Conservation (phyloP, 345 rosid species). For the Boechera divaricarpa region DNA sequence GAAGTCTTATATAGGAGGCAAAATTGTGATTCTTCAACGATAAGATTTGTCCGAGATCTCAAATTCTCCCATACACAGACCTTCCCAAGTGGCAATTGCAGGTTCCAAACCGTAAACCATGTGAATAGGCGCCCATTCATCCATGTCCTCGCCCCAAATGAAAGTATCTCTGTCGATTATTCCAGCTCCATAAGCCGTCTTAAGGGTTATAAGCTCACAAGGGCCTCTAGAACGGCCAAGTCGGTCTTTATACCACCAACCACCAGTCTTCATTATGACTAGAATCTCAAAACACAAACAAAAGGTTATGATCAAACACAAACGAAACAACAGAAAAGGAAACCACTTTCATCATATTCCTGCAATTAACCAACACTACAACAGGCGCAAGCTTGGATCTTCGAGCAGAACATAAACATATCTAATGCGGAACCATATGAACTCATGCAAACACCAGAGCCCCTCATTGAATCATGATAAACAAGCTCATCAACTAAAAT, state of each 20-base stretch:
- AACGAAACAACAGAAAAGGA: neutral
- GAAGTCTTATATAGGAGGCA: neutral
- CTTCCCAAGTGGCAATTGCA: slow-evolving; percentile 98
- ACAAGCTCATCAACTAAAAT: neutral
- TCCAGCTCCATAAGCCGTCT: slow-evolving; percentile 93
- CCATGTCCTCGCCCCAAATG: slow-evolving; percentile 93
- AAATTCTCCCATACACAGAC: slow-evolving; percentile 46
- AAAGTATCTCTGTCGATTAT: slow-evolving; percentile 91
- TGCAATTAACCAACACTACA: neutral
- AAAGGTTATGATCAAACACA: slow-evolving; percentile 15
- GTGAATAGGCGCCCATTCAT: slow-evolving; percentile 96
- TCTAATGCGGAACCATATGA: neutral
- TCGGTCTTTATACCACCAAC: slow-evolving; percentile 90
- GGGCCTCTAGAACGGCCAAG: slow-evolving; percentile 94
- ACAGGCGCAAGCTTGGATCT: neutral
- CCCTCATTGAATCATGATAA: slow-evolving; percentile 1
- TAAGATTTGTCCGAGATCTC: neutral
- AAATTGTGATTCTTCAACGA: neutral
- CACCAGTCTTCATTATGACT: slow-evolving; percentile 90
- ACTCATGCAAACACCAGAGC: neutral
- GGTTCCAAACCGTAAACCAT: slow-evolving; percentile 93
- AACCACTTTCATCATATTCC: slow-evolving; percentile 1
- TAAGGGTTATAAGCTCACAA: slow-evolving; percentile 79
- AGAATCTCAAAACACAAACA: slow-evolving; percentile 8
- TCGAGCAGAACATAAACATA: neutral